Conservation (phyloP, 2,329 filamentous ascomycete genomes). For the Amauroascus verrucosus region DNA sequence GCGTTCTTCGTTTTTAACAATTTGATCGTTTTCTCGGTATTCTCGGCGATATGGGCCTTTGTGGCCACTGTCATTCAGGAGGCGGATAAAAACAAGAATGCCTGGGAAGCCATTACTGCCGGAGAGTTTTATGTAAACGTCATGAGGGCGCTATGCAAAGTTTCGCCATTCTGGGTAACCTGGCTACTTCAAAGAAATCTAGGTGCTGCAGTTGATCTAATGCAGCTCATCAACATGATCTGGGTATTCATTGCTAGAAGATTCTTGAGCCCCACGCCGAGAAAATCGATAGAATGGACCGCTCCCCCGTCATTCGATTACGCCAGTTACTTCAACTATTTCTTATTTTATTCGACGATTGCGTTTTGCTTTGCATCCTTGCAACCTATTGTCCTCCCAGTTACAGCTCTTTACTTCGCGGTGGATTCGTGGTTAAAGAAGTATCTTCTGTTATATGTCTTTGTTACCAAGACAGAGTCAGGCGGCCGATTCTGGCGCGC, state of each 20-base stretch:
- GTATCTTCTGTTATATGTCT: conserved; percentile 87
- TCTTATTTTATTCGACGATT: conserved; percentile 86
- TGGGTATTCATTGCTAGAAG: conserved; percentile 76
- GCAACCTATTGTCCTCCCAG: conserved; percentile 76
- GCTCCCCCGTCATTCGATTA: conserved; percentile 91
- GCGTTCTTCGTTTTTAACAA: conserved; percentile 98
- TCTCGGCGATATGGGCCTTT: conserved; percentile 71
- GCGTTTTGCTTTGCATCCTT: conserved; percentile 73
- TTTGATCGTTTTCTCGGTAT: conserved; percentile 83
- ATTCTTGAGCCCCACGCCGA: conserved; percentile 76
- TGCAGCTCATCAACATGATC: conserved; percentile 73
- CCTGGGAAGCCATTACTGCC: conserved; percentile 58
- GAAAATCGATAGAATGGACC: conserved; percentile 83
- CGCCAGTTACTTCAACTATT: conserved; percentile 95
- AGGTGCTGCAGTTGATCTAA: conserved; percentile 86
- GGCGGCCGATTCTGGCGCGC: conserved; percentile 88
- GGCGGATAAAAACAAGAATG: conserved; percentile 47
- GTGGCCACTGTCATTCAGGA: conserved; percentile 54
- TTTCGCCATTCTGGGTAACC: conserved; percentile 88
- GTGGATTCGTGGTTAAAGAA: conserved; percentile 89
- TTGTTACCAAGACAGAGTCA: conserved; percentile 92
- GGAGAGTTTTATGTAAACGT: conserved; percentile 53
- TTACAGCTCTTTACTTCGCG: conserved; percentile 79
- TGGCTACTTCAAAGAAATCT: conserved; percentile 89
- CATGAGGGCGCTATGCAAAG: conserved; percentile 64